Conservation (phyloP, 1,284 basidiomycete genomes). For the Melampsora larici-populina region DNA sequence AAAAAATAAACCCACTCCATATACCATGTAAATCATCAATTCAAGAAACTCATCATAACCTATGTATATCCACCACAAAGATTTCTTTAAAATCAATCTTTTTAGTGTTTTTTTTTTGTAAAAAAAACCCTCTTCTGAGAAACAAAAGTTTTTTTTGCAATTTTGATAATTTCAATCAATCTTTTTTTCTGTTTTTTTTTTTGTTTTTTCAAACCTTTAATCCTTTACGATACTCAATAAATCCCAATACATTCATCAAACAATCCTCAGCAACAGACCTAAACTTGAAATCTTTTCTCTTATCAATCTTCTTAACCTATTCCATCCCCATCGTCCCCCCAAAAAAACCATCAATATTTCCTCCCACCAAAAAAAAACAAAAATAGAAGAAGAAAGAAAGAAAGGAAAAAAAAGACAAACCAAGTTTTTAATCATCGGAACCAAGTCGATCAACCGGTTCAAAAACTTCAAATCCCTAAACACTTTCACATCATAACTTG, state of each 20-base stretch:
- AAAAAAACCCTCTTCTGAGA: too few relatives aligned
- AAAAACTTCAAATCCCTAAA: slow-evolving; percentile 22
- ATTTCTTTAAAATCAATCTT: too few relatives aligned
- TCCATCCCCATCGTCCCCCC: too few relatives aligned
- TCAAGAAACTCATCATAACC: too few relatives aligned
- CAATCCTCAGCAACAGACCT: slow-evolving; percentile 19
- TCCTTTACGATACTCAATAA: slow-evolving; percentile 28
- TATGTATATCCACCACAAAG: too few relatives aligned
- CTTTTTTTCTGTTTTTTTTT: too few relatives aligned
- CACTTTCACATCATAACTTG: slow-evolving; percentile 15
- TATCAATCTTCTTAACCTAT: slow-evolving; percentile 42
- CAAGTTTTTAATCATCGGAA: slow-evolving; percentile 14
- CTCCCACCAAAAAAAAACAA: too few relatives aligned
- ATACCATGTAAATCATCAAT: too few relatives aligned
- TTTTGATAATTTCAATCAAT: too few relatives aligned
- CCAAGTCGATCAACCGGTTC: not conserved
- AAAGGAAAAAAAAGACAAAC: slow-evolving; percentile 14
- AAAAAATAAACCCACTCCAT: too few relatives aligned
- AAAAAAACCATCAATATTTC: not conserved
- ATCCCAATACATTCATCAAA: slow-evolving; percentile 15
- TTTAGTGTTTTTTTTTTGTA: too few relatives aligned
- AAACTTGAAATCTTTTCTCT: slow-evolving; percentile 15
- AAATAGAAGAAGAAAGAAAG: not conserved
- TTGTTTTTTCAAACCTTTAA: not conserved
- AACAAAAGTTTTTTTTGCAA: too few relatives aligned